Conservation (phyloP, 495 filamentous ascomycete genomes). For the Cryomyces minteri region DNA sequence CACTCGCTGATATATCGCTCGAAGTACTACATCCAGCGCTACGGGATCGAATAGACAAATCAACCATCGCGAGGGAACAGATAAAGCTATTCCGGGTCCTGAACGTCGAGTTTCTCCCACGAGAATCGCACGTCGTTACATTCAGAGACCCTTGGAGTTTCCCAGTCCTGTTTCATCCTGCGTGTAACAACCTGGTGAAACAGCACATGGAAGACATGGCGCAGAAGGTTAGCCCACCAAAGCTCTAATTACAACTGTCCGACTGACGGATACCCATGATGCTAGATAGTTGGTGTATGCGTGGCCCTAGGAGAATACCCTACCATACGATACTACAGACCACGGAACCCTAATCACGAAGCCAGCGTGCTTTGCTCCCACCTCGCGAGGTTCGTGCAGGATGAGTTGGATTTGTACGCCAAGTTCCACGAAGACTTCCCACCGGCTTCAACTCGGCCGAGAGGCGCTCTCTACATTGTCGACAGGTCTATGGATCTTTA, state of each 20-base stretch:
- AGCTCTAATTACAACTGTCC: slow-evolving; percentile 3
- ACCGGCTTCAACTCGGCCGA: slow-evolving; percentile 56
- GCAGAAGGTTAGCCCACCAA: slow-evolving; percentile 47
- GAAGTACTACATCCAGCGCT: slow-evolving; percentile 35
- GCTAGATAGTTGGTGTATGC: slow-evolving; percentile 65
- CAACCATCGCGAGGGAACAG: slow-evolving; percentile 42
- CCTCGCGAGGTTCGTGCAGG: slow-evolving; percentile 80
- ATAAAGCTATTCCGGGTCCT: slow-evolving; percentile 57
- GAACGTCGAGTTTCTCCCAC: slow-evolving; percentile 72
- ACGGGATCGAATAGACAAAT: slow-evolving; percentile 37
- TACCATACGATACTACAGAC: slow-evolving; percentile 74
- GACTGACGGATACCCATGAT: neutral
- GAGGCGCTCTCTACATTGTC: slow-evolving; percentile 67
- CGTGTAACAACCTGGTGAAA: slow-evolving; percentile 66
- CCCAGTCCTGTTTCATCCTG: slow-evolving; percentile 76
- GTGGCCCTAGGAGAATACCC: slow-evolving; percentile 75
- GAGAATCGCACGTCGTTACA: slow-evolving; percentile 79
- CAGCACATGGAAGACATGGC: slow-evolving; percentile 67
- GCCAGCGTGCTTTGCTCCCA: slow-evolving; percentile 71
- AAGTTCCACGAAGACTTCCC: slow-evolving; percentile 71
- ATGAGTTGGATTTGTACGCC: slow-evolving; percentile 72
- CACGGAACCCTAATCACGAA: slow-evolving; percentile 58
- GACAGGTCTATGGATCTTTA: slow-evolving; percentile 85
- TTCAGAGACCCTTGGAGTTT: slow-evolving; percentile 93
- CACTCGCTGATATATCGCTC: neutral